These are phyloP conservation scores for Ciborinia camelliae DNA, from an alignment of 2,329 filamentous ascomycete genomes.

Conservation along the genomic window DNA sequence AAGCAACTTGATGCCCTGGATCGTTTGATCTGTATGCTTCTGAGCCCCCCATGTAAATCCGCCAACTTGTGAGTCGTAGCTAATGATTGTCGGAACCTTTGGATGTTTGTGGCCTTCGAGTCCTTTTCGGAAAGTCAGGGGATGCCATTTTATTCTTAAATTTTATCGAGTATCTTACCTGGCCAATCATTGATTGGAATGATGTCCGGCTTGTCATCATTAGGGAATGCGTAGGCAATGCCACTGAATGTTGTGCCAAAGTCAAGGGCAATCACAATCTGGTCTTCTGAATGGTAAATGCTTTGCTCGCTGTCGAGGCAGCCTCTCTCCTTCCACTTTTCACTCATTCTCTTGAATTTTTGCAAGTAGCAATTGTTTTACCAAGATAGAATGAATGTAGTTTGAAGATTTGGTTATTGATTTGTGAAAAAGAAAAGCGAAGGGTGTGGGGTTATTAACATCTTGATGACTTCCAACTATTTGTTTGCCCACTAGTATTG, in stretches of 20 bases:
- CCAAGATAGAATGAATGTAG: too few species aligned
- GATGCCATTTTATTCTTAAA: neutral
- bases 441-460: too few species aligned
- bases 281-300: conserved; percentile 14
- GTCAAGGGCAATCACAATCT: conserved; percentile 26
- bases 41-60: conserved; percentile 23
- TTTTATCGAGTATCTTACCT: conserved; percentile 21
- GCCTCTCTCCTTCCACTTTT: too few species aligned
- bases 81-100: conserved; percentile 22
- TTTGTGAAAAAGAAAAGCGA: too few species aligned
- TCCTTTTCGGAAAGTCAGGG: conserved; percentile 4
- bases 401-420: too few species aligned
- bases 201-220: neutral
- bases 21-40: conserved; percentile 12
- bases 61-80: conserved; percentile 17
- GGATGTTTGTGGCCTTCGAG: conserved; percentile 12
- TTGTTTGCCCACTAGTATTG: too few species aligned
- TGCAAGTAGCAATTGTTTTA: neutral
- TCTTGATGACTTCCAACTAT: too few species aligned
- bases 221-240: conserved; percentile 22
- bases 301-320: neutral
- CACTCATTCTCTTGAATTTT: neutral
- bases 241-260: conserved; percentile 30
- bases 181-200: conserved; percentile 24
- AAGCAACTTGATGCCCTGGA: conserved; percentile 31